Evolutionary conservation across 371 early-diverging fungal species (phyloP), one percentile per base, ranked within the genome.

Genomic region (Rhizopus arrhizus): DNA sequence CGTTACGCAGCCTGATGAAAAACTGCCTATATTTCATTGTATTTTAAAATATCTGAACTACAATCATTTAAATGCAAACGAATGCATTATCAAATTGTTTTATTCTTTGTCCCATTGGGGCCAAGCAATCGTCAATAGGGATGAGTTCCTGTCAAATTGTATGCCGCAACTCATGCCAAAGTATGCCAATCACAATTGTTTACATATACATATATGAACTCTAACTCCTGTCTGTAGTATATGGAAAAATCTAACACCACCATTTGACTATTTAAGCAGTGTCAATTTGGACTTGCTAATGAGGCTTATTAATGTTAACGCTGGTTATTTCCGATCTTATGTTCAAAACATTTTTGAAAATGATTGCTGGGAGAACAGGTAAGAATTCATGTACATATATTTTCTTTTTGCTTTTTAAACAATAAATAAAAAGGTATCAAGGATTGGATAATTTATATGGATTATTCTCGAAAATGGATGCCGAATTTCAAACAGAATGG

Each of bases 391-490:
- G 22, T 22, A 2, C 22, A 38, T 13, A 13, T 33, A 13, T 12
- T 41, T 15, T 46, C n/a, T 57, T 57, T 22, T 57, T 35, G 32
- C 15, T 47, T 22, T 8, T 33, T 10, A 38, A 35, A 35, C 33
- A 34, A 15, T n/a, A 29, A 11, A n/a, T 6, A 22, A 5, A 5
- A 38, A 22, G 81, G 50, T 83, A 72, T 46, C 71, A 75, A 53
- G 80, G 73, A 2, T 66, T 83, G 5, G 84, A 83, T 58, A 71
- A 83, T 43, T 56, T 81, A 5, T 81, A 73, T 60, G 82, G 82
- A 4, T 53, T 83, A 5, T 83, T 83, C 52, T 74, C 84, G 3
- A 83, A 83, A 48, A 72, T 83, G 70, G 84, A 83, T 63, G 77
- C 69, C 28, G 69, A 72, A 15, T 77, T 78, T 57, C 77, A 81